Conservation (phyloP, 176 grass and related monocot species). For the Phoenix dactylifera region DNA sequence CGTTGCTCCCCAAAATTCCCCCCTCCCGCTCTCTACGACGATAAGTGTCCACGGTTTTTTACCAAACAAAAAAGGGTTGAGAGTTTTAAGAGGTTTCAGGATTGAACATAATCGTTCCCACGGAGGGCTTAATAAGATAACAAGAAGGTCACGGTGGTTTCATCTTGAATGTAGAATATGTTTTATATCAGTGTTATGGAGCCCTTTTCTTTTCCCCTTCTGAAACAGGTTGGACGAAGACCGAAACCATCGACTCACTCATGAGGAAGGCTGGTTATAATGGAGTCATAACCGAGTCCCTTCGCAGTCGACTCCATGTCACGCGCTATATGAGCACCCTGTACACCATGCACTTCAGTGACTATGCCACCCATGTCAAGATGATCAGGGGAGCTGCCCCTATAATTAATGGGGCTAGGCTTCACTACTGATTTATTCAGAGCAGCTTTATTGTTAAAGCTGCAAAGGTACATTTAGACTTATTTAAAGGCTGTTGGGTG, state of each 20-base stretch:
- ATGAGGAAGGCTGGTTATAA: conserved; percentile 95
- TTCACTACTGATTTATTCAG: conserved; percentile 47
- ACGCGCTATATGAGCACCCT: conserved; percentile 91
- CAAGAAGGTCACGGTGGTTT: too few relatives aligned
- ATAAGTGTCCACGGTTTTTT: too few relatives aligned
- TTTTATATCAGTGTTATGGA: too few relatives aligned
- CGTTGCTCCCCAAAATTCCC: too few relatives aligned
- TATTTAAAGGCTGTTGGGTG: conserved; percentile 4
- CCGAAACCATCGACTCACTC: conserved; percentile 82
- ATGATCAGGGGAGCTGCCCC: conserved; percentile 48
- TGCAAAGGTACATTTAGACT: not conserved
- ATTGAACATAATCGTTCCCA: too few relatives aligned
- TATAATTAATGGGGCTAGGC: conserved; percentile 37
- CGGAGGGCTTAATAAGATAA: too few relatives aligned
- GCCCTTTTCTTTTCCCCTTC: too few relatives aligned
- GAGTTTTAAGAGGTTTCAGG: too few relatives aligned
- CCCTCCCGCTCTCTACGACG: too few relatives aligned
- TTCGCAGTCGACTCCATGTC: conserved; percentile 65
- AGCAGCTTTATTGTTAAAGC: conserved; percentile 6
- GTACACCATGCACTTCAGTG: conserved; percentile 75
- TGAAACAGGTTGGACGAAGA: conserved; percentile 67
- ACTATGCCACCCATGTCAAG: conserved; percentile 76
- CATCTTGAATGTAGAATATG: too few relatives aligned
- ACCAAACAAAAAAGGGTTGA: too few relatives aligned
- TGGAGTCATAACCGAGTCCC: conserved; percentile 50